Base-by-base conservation (phyloP, 108 stramenopile species). In the Pseudonitzschia delicatissima region DNA sequence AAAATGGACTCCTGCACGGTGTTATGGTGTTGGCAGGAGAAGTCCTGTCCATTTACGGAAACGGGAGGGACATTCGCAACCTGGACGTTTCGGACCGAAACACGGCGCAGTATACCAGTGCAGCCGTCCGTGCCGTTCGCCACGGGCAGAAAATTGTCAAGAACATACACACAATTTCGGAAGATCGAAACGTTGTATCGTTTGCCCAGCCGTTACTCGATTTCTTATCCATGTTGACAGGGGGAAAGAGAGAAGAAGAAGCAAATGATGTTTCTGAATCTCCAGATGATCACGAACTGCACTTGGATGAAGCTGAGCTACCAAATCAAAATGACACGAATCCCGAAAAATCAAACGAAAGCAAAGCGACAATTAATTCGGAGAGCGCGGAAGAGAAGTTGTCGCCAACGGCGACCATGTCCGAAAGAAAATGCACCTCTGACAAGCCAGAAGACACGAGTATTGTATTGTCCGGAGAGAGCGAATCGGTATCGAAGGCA, bases 1-100 rank as follows among this genome's bases (percentile, higher is more conserved):
- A 74, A 35, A 49, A 74, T 34, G 77, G 76, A 35, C 36, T 64
- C 17, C 45, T 69, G 20, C 76, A 73, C 51, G 80, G 80, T 44
- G 21, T 64, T 7, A 13, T 25, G 13, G 51, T 72, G 11, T 33
- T 80, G 57, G 51, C 35, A 15, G 63, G 63, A 26, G 74, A 80
- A 51, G 32, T 57, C 4, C 3, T 67, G 17, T 57, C 45, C 9
- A 49, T 59, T 35, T 63, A 67, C 13, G 40, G 40, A 4, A 44
- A 37, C 20, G 37, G 60, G 18, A 20, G 60, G 20, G 34, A 61
- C 13, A 12, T 61, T 5, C 5, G 9, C 4, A 36, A 40, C 4
- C 39, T 20, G 4, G 34, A 35, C 32, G 0, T 55, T 13, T 21
- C 26, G 60, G 39, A 40, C 23, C 21, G 40, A 39, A 39, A 40